Base-by-base conservation (phyloP, 495 filamentous ascomycete genomes). In the Podospora anserina region DNA sequence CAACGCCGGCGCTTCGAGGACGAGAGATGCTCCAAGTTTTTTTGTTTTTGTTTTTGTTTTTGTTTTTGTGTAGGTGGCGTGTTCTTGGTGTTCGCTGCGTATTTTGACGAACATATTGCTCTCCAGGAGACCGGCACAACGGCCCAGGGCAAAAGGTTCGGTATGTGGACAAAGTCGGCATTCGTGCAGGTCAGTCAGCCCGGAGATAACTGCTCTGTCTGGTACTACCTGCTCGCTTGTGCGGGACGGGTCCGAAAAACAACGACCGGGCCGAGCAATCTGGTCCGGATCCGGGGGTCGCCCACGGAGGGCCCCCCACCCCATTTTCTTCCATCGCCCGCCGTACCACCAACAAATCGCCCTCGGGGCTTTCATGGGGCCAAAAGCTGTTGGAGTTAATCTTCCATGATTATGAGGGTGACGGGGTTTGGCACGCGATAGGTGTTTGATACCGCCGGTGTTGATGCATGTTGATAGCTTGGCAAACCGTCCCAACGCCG, bases 401-500 rank as follows among this genome's bases (percentile, higher is more conserved):
- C 3, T 57, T 57, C 54, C 54, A 7, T 18, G 20, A 7, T 13
- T 20, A 5, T 58, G n/a, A 26, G 55, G 55, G n/a, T 58, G 55
- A 58, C 23, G 55, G 4, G 55, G n/a, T 58, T 19, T 19, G n/a
- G 23, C 18, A 26, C 19, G n/a, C n/a, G 18, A 23, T 6, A 3
- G n/a, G n/a, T 20, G 4, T 26, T 20, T 11, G 55, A 26, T 15
- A 58, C 23, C 5, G 18, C 4, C 16, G 23, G 20, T 26, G 55
- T 26, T 11, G 23, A 5, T 58, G 55, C 18, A 26, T 4, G 0
- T 58, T 9, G n/a, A 26, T 58, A 3, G 23, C 55, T 58, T 19
- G n/a, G 55, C 55, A 58, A 20, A 18, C 30, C 30, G 55, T 58
- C 55, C 55, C n/a, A 58, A 58, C n/a, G 55, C n/a, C 55, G 55